Evolutionary conservation across 257 asterid species (phyloP), one percentile per base, ranked within the genome.

Genomic region (Scutellaria barbata): DNA sequence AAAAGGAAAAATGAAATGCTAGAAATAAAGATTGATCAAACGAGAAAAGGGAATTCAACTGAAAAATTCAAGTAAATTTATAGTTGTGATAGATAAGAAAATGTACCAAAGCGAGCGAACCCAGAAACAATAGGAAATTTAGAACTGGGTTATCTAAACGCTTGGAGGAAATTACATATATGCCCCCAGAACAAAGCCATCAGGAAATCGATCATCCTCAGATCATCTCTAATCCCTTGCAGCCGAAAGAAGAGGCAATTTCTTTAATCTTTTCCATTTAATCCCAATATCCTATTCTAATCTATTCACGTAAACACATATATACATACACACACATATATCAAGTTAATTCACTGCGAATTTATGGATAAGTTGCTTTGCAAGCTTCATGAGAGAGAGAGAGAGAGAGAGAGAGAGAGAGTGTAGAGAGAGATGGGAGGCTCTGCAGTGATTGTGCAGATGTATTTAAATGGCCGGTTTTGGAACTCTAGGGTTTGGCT

Each of bases 141-240:
- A 37, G 76, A 52, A 46, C 65, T 77, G 82, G 78, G 79, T 25
- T 48, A 74, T 62, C 74, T 76, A 12, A 40, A 68, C 45, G 77
- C 83, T 52, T 48, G 47, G 74, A 68, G 7, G 69, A 47, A 17
- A 0, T 59, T 76, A 8, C 11, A 69, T 89, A 7, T 86, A 35
- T 74, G 92, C 96, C 90, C 73, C 92, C 90, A 89, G 96, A 89
- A 86, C 90, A 89, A 83, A 71, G 96, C 92, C 77, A 74, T 62
- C 87, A 86, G 84, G 85, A 79, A 82, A 82, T 79, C 82, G 88
- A 87, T 71, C 83, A 53, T 74, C 54, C 4, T 30, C 35, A 30
- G 35, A 30, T 40, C 85, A 87, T 83, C 84, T 76, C 80, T 37
- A 41, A 57, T 47, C 64, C 79, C 85, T 81, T 79, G 86, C 50